Conservation (phyloP, 1,139 yeast species). For the Candida glucosophila region DNA sequence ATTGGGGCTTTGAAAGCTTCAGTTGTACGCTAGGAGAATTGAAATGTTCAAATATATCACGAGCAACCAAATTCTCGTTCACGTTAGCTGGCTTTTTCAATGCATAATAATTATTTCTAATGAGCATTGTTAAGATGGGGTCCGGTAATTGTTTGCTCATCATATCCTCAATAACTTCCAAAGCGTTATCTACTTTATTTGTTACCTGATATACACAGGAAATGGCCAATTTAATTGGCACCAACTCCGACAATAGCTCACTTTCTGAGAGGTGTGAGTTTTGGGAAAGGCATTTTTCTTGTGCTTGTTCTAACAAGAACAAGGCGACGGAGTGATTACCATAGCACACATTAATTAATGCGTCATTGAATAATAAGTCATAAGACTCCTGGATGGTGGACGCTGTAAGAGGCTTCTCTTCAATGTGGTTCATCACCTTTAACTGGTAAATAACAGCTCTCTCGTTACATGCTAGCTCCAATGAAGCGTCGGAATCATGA, state of each 20-base stretch:
- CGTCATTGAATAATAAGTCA: constrained; percentile 54
- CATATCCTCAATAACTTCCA: constrained; percentile 21
- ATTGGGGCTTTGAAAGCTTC: constrained; percentile 39
- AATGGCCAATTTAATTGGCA: constrained; percentile 61
- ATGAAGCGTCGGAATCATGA: constrained; percentile 23
- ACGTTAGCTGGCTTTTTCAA: constrained; percentile 6
- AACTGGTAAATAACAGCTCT: constrained; percentile 59
- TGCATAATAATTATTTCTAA: constrained; percentile 27
- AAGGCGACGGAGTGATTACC: constrained; percentile 38
- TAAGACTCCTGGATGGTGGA: constrained; percentile 13
- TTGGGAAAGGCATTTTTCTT: constrained; percentile 28
- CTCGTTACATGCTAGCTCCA: constrained; percentile 64
- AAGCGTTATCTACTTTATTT: constrained; percentile 38
- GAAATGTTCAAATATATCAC: constrained; percentile 36
- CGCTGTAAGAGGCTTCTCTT: constrained; percentile 1
- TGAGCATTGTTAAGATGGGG: constrained; percentile 21
- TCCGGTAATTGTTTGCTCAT: constrained; percentile 19
- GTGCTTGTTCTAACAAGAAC: constrained; percentile 42
- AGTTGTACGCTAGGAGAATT: constrained; percentile 23
- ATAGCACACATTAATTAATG: constrained; percentile 44
- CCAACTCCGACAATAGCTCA: constrained; percentile 38
- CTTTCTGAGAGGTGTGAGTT: constrained; percentile 31
- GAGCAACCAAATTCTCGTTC: constrained; percentile 28
- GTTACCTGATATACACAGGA: constrained; percentile 53
- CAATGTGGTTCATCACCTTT: constrained; percentile 10